These are phyloP conservation scores for Colletotrichum somersetense DNA, from an alignment of 2,329 filamentous ascomycete genomes.

Conservation along the genomic window DNA sequence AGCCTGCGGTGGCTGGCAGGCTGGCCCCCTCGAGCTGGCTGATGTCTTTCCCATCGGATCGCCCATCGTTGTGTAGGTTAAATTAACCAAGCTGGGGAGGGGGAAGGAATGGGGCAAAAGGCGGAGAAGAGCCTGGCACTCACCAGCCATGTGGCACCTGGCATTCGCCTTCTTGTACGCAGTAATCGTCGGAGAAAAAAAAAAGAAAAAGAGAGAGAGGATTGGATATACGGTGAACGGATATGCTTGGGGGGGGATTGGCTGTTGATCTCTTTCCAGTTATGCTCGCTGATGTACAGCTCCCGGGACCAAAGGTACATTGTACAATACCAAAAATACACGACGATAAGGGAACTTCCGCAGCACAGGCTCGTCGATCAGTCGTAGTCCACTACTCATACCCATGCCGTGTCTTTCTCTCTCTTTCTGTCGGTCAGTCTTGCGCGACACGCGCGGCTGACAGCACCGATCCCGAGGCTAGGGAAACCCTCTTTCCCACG, in stretches of 20 bases:
- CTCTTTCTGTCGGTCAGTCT: neutral
- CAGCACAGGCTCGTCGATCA: neutral
- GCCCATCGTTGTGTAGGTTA: neutral
- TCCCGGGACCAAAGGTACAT: conserved; percentile 4
- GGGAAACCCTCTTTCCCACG: conserved; percentile 5
- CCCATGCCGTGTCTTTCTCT: neutral
- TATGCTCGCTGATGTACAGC: conserved; percentile 27
- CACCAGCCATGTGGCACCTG: conserved; percentile 1
- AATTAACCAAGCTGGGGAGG: neutral
- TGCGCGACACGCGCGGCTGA: neutral
- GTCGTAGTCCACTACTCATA: conserved; percentile 17
- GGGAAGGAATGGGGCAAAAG: neutral
- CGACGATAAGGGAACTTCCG: conserved; percentile 31
- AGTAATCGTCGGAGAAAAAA: conserved; percentile 33
- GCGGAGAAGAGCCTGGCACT: neutral
- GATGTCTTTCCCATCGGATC: conserved; percentile 3
- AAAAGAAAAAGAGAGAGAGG: conserved; percentile 8
- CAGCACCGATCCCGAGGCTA: conserved; percentile 10
- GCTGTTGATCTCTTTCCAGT: conserved; percentile 31
- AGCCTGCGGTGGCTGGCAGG: no score
- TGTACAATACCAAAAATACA: conserved; percentile 29
- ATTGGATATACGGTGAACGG: neutral
- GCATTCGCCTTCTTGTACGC: conserved; percentile 4
- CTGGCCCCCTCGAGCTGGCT: neutral
- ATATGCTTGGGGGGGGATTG: conserved; percentile 3